Base-by-base conservation (phyloP, 495 filamentous ascomycete species). In the Penicillium psychrofluorescens region DNA sequence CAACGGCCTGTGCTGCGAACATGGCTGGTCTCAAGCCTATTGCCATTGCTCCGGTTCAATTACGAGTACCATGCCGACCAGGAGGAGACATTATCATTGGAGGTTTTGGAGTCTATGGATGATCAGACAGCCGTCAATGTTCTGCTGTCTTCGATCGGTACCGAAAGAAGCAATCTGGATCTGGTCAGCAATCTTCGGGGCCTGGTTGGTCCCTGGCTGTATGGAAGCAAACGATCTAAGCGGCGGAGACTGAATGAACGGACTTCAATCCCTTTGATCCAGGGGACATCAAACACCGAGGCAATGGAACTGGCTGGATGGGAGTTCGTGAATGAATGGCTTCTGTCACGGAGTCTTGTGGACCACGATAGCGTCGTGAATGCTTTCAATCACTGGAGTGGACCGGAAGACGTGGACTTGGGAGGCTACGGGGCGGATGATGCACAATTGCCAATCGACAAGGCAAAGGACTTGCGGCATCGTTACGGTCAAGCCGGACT, bases 191-290 rank as follows among this genome's bases (percentile, higher is more conserved):
- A 95, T 53, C 46, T 95, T 44, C 78, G 79, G 38, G 83, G 85
- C 4, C 53, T 95, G 8, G 72, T 92, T 47, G 86, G 84, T 0
- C 86, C 90, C 11, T 95, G 89, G 90, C 74, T 91, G 40, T 84
- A 84, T 55, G 86, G 83, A 31, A 75, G 80, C 44, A 78, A 58
- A 40, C 74, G 78, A 39, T 79, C 82, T 57, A 83, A 82, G 56
- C 55, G 75, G 40, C 66, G 78, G 40, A 79, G 74, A 53, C 59
- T 79, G 36, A 60, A 68, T 36, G 53, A 68, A 29, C 51, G 47
- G 15, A 63, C 56, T 30, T 62, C 65, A 4, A 54, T 68, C 10
- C 55, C 60, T 12, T 50, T 59, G 9, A 38, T 56, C 7, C 45
- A 63, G 43, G 53, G 49, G 2, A 51, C 53, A 27, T 31, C 29